Evolutionary conservation across 257 asterid genomes (phyloP).

Genomic region (Jaltomata sinuosa): DNA sequence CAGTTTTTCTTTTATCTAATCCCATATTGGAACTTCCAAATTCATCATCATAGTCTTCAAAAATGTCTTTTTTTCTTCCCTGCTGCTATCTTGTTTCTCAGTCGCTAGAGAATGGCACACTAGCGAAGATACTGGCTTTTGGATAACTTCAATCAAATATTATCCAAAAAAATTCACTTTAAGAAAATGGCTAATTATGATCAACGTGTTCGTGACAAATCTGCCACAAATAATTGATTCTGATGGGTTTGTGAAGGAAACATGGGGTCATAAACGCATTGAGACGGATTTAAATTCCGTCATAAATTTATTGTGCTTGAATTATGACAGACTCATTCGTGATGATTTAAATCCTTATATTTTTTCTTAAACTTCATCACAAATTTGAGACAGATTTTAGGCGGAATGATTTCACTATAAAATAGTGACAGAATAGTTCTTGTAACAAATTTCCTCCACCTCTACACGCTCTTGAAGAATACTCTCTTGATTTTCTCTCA

Average conservation of each 20-base stretch:
- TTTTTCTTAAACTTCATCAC: background rate
- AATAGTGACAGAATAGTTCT: background rate
- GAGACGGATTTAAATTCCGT: background rate
- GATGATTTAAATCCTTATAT: background rate
- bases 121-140: conserved; percentile 34
- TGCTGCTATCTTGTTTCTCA: conserved; percentile 36
- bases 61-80: conserved; percentile 20
- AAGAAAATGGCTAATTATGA: no score
- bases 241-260: no score
- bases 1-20: background rate
- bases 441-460: background rate
- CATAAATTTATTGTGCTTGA: background rate
- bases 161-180: no score
- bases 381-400: background rate
- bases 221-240: no score
- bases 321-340: background rate
- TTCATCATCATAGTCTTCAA: conserved; percentile 27
- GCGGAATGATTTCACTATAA: no score
- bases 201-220: no score
- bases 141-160: no score
- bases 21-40: conserved; percentile 11
- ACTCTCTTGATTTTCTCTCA: background rate
- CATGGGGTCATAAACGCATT: no score
- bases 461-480: background rate
- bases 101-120: conserved; percentile 26